Base-by-base conservation (phyloP, 2,329 filamentous ascomycete genomes). In the Penicillium carneum region DNA sequence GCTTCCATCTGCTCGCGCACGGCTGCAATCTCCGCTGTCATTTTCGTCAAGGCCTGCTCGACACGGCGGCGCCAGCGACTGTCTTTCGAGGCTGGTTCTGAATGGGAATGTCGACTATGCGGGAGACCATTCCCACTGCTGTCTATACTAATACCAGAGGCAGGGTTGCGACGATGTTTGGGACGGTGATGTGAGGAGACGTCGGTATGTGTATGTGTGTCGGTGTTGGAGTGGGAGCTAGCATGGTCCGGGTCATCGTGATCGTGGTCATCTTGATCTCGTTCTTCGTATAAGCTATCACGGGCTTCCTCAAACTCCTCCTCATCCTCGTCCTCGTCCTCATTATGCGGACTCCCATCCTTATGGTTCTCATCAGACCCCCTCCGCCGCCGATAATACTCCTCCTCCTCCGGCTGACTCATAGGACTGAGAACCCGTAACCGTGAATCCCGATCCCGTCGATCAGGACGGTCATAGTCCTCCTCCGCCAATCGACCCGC, bases 1-100 rank as follows among this genome's bases (percentile, higher is more conserved):
- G 87, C 86, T 56, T 92, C 90, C 68, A 98, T 90, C 74, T 98
- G 93, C 78, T 99, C 95, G 38, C 95, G 86, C 63, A 98, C 79
- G 0, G 95, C 95, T 1, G 95, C 93, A 34, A 99, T 87, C 78
- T 99, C 95, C 16, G 93, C 90, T 5, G 93, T 96, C 80, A 98
- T 88, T 69, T 93, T 91, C 58, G 94, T 91, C 59, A 98, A 84
- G 23, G 92, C 91, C 45, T 88, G 86, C 79, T 98, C 94, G 63
- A 98, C 89, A 69, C 90, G 88, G 62, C 86, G 88, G 53, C 90
- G 88, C 92, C 93, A 97, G 71, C 87, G 88, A 63, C 80, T 67
- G 33, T 67, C 88, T 70, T 92, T 91, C 54, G 12, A 7, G 14
- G 14, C 14, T 38, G 14, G 34, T 6, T 16, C 34, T 38, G 34